Evolutionary conservation across 2,329 filamentous ascomycete species (phyloP).

Genomic region (Fusarium irregulare): DNA sequence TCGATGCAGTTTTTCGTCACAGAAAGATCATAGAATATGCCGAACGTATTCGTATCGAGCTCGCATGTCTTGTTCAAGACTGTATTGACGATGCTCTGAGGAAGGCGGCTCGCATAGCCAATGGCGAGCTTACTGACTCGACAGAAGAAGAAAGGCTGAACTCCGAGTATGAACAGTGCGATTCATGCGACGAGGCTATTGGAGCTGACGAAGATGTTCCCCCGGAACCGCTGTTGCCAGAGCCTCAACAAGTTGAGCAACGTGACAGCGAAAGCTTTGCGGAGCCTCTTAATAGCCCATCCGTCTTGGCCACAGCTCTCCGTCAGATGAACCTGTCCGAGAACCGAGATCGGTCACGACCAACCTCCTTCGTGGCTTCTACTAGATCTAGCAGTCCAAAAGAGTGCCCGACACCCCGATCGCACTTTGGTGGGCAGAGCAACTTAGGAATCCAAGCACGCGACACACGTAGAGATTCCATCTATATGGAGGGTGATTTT

Average conservation of each 20-base stretch:
- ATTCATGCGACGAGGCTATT: constrained; percentile 53
- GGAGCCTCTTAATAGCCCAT: constrained; percentile 54
- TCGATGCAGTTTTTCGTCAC: constrained; percentile 92
- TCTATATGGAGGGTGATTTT: constrained; percentile 85
- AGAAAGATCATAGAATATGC: constrained; percentile 94
- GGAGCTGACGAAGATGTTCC: constrained; percentile 34
- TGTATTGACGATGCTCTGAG: constrained; percentile 92
- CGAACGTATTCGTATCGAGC: constrained; percentile 93
- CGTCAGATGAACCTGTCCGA: constrained; percentile 53
- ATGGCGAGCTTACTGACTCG: constrained; percentile 86
- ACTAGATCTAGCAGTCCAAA: constrained; percentile 90
- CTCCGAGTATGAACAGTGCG: constrained; percentile 40
- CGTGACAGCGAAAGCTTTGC: constrained; percentile 30
- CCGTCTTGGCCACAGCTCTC: constrained; percentile 67
- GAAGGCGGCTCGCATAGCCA: constrained; percentile 89
- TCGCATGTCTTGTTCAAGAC: constrained; percentile 91
- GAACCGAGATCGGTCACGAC: constrained; percentile 59
- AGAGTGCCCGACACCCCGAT: constrained; percentile 91
- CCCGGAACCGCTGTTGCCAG: constrained; percentile 27
- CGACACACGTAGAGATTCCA: constrained; percentile 78
- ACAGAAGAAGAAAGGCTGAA: constrained; percentile 66
- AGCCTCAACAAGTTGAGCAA: constrained; percentile 21
- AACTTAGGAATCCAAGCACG: constrained; percentile 65
- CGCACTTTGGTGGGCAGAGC: constrained; percentile 72
- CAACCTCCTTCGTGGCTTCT: constrained; percentile 68